Base-by-base conservation (phyloP, 2,329 filamentous ascomycete species). In the Akanthomyces dipterigenus region DNA sequence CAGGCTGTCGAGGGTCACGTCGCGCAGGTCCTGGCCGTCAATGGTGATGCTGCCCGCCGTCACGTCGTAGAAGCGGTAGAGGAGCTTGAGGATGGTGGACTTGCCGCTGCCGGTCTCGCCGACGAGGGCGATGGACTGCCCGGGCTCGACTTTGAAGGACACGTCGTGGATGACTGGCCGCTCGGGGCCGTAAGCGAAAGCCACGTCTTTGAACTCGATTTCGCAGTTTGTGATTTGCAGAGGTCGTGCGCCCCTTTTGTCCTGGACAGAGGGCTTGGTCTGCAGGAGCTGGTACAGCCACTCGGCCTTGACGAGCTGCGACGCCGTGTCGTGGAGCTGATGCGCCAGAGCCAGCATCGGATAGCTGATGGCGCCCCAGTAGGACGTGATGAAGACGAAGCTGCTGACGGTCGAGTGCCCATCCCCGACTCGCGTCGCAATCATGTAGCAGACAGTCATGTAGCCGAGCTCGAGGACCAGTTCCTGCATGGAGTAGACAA, bases 311-410 rank as follows among this genome's bases (percentile, higher is more conserved):
- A 89, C 82, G 28, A 90, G 73, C 53, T 83, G 80, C 0, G 66
- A 65, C 36, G 69, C 64, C 22, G 72, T 61, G 7, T 63, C 63
- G 3, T 66, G 65, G 12, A 72, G 69, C 7, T 68, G 67, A 53
- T 66, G 66, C 9, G 68, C 69, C 3, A 75, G 69, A 24, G 68
- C 73, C 65, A 69, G 68, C 68, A 77, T 65, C 1, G 74, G 74
- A 55, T 64, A 83, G 63, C 70, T 79, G 71, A 67, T 64, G 16
- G 67, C 66, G 7, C 74, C 72, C 87, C 87, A 90, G 70, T 89
- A 90, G 38, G 82, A 80, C 18, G 88, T 75, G 28, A 90, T 72
- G 20, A 86, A 85, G 5, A 89, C 82, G 63, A 90, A 86, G 63
- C 80, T 81, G 45, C 86, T 86, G 14, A 87, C 55, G 5, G 61